Conservation (phyloP, 106 monocot species). For the Dendrobium officinale region DNA sequence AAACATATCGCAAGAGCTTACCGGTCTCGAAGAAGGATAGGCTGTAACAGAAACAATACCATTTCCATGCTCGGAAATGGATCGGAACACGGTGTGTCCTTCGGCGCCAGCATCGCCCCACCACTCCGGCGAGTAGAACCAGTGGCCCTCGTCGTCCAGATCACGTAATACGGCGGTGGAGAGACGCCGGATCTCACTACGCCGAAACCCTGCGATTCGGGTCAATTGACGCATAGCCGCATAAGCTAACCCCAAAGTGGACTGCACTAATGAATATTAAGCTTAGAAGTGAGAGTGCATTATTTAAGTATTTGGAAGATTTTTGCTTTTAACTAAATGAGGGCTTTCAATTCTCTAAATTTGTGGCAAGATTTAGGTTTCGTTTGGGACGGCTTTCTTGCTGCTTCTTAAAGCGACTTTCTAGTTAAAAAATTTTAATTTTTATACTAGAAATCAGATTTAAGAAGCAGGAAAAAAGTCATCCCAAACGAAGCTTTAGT, state of each 20-base stretch:
- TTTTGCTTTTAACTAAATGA: too few relatives aligned
- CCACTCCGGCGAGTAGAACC: slow-evolving; percentile 82
- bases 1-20: slow-evolving; percentile 13
- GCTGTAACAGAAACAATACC: slow-evolving; percentile 78
- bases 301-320: too few relatives aligned
- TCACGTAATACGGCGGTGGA: slow-evolving; percentile 18
- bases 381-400: too few relatives aligned
- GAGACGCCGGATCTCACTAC: slow-evolving; percentile 16
- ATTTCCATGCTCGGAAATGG: slow-evolving; percentile 58
- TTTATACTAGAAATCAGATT: too few relatives aligned
- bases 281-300: too few relatives aligned
- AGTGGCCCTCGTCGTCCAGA: slow-evolving; percentile 72
- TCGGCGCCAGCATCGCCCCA: slow-evolving; percentile 34
- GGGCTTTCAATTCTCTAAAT: too few relatives aligned
- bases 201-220: background rate
- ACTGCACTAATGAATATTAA: too few relatives aligned
- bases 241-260: background rate
- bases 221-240: slow-evolving; percentile 8
- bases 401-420: too few relatives aligned
- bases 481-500: too few relatives aligned
- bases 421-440: too few relatives aligned
- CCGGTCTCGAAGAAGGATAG: slow-evolving; percentile 83
- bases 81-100: slow-evolving; percentile 65
- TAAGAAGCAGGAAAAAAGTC: too few relatives aligned
- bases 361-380: too few relatives aligned